A percentile compares a stretch with the other conserved stretches of the same genome.
Evolutionary conservation across 306 rosid genomes (phyloP).

Genomic region (Cyamopsis tetragonoloba): DNA sequence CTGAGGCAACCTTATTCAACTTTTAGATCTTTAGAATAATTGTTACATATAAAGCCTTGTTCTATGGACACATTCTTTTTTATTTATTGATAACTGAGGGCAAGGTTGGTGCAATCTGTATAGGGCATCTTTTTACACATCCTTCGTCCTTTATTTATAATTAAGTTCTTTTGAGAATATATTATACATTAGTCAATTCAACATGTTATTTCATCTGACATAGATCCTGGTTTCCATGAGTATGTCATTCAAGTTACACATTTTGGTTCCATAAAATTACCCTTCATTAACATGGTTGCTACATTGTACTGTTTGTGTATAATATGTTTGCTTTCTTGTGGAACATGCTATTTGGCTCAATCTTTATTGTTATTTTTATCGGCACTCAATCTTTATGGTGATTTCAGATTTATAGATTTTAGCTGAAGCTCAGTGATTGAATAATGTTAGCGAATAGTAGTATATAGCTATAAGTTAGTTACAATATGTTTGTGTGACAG

Average conservation of each 20-base stretch:
- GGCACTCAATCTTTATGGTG: too few relatives aligned
- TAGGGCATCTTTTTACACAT: too few relatives aligned
- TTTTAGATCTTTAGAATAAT: constrained; percentile 5
- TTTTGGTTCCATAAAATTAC: constrained; percentile 11
- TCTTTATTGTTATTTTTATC: too few relatives aligned
- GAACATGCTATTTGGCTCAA: neutral
- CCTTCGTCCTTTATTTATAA: too few relatives aligned
- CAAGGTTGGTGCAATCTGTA: neutral
- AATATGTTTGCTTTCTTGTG: constrained; percentile 13
- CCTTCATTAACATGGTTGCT: too few relatives aligned
- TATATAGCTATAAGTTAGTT: too few relatives aligned
- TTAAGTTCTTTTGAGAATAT: too few relatives aligned
- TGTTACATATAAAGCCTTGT: constrained; percentile 9
- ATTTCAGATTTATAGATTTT: constrained; percentile 19
- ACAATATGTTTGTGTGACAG: too few relatives aligned
- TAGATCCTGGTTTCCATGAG: constrained; percentile 11
- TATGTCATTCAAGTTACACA: constrained; percentile 4
- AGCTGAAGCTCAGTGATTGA: constrained; percentile 35
- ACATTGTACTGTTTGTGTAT: constrained; percentile 1
- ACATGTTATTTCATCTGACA: neutral
- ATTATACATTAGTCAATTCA: neutral
- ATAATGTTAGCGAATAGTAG: too few relatives aligned
- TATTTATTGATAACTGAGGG: neutral
- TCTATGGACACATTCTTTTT: neutral
- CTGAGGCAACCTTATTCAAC: too few relatives aligned